Percentiles rank a stretch among this genome's conserved stretches.
These are phyloP conservation scores for Fusarium sarcochroum DNA, from an alignment of 2,329 filamentous ascomycete species.

Conservation along the genomic window DNA sequence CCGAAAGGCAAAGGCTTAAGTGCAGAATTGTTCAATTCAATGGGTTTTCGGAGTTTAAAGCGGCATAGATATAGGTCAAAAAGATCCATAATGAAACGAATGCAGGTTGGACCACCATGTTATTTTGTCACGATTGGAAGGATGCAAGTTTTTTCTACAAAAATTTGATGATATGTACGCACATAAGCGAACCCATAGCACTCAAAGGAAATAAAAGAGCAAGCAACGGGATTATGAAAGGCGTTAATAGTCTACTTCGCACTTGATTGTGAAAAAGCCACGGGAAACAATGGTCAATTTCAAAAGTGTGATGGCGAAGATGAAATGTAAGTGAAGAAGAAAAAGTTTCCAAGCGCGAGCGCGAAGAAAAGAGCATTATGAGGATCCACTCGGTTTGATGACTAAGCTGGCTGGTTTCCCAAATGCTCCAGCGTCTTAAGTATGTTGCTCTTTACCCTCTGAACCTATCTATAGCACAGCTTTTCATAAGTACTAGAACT, in stretches of 20 bases:
- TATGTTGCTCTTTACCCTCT: no score
- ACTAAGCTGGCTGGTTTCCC: slow-evolving; percentile 39
- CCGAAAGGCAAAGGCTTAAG: slow-evolving; percentile 56
- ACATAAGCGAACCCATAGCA: slow-evolving; percentile 73
- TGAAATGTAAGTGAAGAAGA: slow-evolving; percentile 63
- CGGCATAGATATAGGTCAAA: slow-evolving; percentile 46
- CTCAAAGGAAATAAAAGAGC: slow-evolving; percentile 60
- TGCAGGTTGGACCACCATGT: slow-evolving; percentile 40
- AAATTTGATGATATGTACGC: slow-evolving; percentile 62
- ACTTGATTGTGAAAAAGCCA: slow-evolving; percentile 62
- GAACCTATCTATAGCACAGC: no score
- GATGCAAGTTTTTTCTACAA: slow-evolving; percentile 13
- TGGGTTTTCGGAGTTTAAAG: slow-evolving; percentile 44
- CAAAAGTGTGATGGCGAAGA: slow-evolving; percentile 56
- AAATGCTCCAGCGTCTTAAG: background rate
- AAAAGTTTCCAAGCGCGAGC: slow-evolving; percentile 29
- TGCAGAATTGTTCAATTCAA: slow-evolving; percentile 36
- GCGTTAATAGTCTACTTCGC: slow-evolving; percentile 69
- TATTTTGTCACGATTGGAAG: slow-evolving; percentile 24
- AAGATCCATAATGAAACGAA: slow-evolving; percentile 50
- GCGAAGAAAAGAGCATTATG: slow-evolving; percentile 18
- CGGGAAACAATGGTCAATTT: slow-evolving; percentile 50
- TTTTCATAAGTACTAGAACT: background rate
- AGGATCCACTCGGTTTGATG: slow-evolving; percentile 38
- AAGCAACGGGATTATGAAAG: slow-evolving; percentile 73